Base-by-base conservation (phyloP, 108 stramenopile genomes). In the Cyclotella choctawhatcheeana region DNA sequence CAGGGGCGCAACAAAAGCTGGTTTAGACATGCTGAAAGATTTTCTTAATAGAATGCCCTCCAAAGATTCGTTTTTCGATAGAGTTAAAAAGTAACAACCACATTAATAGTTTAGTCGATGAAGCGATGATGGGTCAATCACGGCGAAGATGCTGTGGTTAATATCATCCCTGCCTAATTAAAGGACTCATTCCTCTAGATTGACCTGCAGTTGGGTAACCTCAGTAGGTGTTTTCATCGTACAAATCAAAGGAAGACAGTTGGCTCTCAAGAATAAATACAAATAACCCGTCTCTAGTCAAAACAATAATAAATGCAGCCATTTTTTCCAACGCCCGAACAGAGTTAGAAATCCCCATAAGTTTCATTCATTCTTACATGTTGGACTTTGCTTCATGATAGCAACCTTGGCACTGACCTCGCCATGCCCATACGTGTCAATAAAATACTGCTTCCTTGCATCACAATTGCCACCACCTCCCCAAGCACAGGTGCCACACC, bases 361-460 rank as follows among this genome's bases (percentile, higher is more conserved):
- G 4, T 48, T n/a, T 60, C 29, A 71, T 10, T 32, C 60, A 35
- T 73, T 73, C 73, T 55, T 73, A 43, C 62, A 64, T 12, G 14
- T 7, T 20, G 62, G 55, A 0, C 8, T 8, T n/a, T 44, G 14
- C 34, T 72, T 52, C 78, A 79, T 72, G 32, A 51, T 43, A 0
- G 16, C 50, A 22, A 79, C 18, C 59, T 58, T 71, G 1, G 77
- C 55, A 2, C 7, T 0, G 26, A 67, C 27, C 40, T 43, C 31
- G 0, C 24, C 31, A 7, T 35, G 0, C 22, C 56, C 44, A 52
- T 79, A 79, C 12, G 20, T 59, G 48, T 44, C 22, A 22, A 54
- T 67, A 34, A 79, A 67, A 62, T 72, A 79, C 32, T 18, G 18
- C 35, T 60, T 56, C 43, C 78, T 62, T 20, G 21, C 52, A 54